A percentile compares a stretch with the other conserved stretches of the same genome.
These are phyloP conservation scores for Cyclotella cryptica DNA, from an alignment of 108 stramenopile genomes.

Conservation along the genomic window DNA sequence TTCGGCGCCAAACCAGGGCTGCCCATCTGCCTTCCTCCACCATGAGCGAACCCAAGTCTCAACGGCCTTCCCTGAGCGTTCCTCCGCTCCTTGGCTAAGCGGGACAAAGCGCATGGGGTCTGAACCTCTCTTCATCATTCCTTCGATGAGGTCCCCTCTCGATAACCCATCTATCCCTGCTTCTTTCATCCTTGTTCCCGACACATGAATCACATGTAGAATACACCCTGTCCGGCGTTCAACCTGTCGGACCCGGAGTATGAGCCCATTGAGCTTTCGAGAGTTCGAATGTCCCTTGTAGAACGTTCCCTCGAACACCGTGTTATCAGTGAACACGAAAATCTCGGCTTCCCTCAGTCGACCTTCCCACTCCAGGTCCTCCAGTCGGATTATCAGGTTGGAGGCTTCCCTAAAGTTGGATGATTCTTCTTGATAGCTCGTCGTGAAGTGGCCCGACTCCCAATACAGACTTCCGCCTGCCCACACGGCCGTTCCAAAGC, in stretches of 20 bases:
- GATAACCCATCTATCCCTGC: too few relatives aligned
- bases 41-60: background rate
- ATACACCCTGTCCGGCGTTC: background rate
- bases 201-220: too few relatives aligned
- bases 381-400: too few relatives aligned
- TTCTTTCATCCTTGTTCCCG: conserved; percentile 28
- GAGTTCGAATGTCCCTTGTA: too few relatives aligned
- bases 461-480: too few relatives aligned
- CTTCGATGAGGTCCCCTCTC: too few relatives aligned
- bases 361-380: conserved; percentile 16
- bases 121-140: too few relatives aligned
- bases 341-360: too few relatives aligned
- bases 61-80: background rate
- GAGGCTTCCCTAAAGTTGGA: conserved; percentile 47
- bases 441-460: too few relatives aligned
- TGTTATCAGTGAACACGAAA: background rate
- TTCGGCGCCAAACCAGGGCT: background rate
- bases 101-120: conserved; percentile 17
- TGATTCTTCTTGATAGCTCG: conserved; percentile 7
- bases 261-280: too few relatives aligned
- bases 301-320: conserved; percentile 45
- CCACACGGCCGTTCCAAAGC: too few relatives aligned
- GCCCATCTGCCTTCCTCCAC: background rate
- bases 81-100: conserved; percentile 12
- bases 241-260: conserved; percentile 25